Evolutionary conservation across 176 grass and related monocot genomes (phyloP).

Genomic region (Oryza meyeriana): DNA sequence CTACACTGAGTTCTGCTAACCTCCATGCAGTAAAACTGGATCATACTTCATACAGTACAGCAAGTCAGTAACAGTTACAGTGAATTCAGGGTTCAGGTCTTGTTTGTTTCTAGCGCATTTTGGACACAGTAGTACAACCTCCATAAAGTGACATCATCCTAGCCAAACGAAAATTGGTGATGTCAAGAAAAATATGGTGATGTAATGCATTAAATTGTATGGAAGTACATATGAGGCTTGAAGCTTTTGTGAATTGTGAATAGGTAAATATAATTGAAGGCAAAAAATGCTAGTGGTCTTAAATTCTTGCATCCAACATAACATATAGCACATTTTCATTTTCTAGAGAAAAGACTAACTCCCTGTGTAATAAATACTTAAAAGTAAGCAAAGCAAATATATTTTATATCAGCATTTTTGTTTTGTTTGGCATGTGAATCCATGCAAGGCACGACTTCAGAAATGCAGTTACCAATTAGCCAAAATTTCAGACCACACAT

Average conservation of each 20-base stretch:
- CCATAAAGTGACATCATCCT: conserved; percentile 75
- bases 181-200: not conserved
- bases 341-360: not conserved
- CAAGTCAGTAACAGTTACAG: not conserved
- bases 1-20: not conserved
- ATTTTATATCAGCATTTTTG: not conserved
- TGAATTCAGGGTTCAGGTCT: conserved; percentile 11
- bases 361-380: not conserved
- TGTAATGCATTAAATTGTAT: not conserved
- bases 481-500: not conserved
- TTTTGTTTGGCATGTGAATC: conserved; percentile 5
- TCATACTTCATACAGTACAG: not conserved
- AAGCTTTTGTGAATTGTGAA: not conserved
- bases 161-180: conserved; percentile 22
- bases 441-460: not conserved
- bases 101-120: conserved; percentile 40
- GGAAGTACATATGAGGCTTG: not conserved
- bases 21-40: not conserved
- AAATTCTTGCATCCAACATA: not conserved
- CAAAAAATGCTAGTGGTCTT: not conserved
- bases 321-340: not conserved
- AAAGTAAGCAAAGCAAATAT: not conserved
- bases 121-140: conserved; percentile 74
- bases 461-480: not conserved
- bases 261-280: not conserved